Percentiles rank a stretch among this genome's conserved stretches.
Conservation (phyloP, 2,329 filamentous ascomycete species). For the Aspergillus versicolor region DNA sequence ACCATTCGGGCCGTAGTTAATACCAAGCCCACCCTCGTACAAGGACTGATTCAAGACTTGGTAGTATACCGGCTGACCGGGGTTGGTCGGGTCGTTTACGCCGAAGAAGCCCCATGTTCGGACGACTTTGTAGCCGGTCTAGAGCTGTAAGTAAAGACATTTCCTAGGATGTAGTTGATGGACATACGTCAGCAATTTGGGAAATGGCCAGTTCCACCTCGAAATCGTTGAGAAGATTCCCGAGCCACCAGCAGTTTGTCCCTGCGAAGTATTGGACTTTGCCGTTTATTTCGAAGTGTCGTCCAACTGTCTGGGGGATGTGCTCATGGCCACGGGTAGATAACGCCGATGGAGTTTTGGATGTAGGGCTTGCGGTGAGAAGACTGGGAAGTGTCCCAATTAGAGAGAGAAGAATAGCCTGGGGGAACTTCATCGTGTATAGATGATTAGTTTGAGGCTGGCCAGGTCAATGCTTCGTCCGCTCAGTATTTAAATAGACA, state of each 20-base stretch:
- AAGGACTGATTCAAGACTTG: constrained; percentile 3
- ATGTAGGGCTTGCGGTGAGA: not conserved
- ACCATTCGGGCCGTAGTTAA: constrained; percentile 9
- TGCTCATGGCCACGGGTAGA: not conserved
- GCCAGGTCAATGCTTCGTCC: too few relatives aligned
- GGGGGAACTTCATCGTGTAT: too few relatives aligned
- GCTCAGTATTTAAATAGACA: too few relatives aligned
- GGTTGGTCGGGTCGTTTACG: constrained; percentile 2
- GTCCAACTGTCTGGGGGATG: not conserved
- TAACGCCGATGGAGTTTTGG: rapidly evolving
- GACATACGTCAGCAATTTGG: constrained; percentile 2
- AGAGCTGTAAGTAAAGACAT: not conserved
- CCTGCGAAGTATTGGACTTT: constrained; percentile 10
- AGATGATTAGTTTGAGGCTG: too few relatives aligned
- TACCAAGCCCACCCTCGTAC: constrained; percentile 4
- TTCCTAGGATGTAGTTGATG: too few relatives aligned
- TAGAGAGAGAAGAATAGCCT: not conserved
- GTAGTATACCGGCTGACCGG: constrained; percentile 2
- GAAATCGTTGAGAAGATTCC: not conserved
- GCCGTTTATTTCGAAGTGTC: constrained; percentile 7
- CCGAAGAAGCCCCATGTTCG: constrained; percentile 9
- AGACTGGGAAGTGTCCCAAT: not conserved
- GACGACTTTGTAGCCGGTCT: constrained; percentile 9
- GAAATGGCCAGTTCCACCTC: constrained; percentile 6
- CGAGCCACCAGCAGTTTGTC: constrained; percentile 8